Percentiles rank a stretch among this genome's conserved stretches.
phyloP scores from a whole-genome alignment of 1,139 yeast genomes.

The Blastobotrys petasosporus region DNA sequence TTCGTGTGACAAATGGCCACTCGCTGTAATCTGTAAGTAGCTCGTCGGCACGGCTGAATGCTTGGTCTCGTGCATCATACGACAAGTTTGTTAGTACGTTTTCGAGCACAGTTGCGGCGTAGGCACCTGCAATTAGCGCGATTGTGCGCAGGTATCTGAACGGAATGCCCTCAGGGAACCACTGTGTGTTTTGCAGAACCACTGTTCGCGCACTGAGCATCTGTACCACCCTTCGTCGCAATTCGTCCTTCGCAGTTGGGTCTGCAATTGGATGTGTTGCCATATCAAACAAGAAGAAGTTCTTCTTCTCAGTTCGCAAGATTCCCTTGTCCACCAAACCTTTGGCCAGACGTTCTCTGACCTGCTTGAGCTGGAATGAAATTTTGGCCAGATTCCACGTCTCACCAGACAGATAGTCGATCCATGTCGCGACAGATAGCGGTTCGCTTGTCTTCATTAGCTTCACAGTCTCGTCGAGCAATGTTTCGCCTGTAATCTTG shows the following conservation, averaged over 20 bases:
- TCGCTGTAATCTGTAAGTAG: constrained; percentile 74
- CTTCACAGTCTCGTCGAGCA: constrained; percentile 87
- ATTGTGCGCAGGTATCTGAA: constrained; percentile 72
- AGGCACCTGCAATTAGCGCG: constrained; percentile 79
- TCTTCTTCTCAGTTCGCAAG: constrained; percentile 89
- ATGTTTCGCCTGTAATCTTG: constrained; percentile 87
- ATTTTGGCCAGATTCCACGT: constrained; percentile 97
- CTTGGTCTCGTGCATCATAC: constrained; percentile 88
- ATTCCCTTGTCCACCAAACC: constrained; percentile 98
- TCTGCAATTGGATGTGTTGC: constrained; percentile 98
- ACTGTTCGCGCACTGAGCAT: constrained; percentile 66
- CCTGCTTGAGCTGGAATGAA: constrained; percentile 92
- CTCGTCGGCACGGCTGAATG: constrained; percentile 90
- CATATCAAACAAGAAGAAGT: constrained; percentile 92
- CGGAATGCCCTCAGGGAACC: constrained; percentile 62
- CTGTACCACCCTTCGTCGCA: constrained; percentile 63
- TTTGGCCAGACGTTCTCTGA: constrained; percentile 90
- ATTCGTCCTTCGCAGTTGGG: constrained; percentile 71
- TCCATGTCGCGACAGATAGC: constrained; percentile 85
- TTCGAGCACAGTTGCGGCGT: constrained; percentile 94
- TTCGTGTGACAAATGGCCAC: constrained; percentile 67
- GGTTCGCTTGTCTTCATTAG: constrained; percentile 83
- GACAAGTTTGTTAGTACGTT: constrained; percentile 74
- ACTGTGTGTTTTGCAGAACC: constrained; percentile 38
- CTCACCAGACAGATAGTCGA: constrained; percentile 85